Evolutionary conservation across 768 basidiomycete species (phyloP).

Genomic region (Boletellus ananiceps): DNA sequence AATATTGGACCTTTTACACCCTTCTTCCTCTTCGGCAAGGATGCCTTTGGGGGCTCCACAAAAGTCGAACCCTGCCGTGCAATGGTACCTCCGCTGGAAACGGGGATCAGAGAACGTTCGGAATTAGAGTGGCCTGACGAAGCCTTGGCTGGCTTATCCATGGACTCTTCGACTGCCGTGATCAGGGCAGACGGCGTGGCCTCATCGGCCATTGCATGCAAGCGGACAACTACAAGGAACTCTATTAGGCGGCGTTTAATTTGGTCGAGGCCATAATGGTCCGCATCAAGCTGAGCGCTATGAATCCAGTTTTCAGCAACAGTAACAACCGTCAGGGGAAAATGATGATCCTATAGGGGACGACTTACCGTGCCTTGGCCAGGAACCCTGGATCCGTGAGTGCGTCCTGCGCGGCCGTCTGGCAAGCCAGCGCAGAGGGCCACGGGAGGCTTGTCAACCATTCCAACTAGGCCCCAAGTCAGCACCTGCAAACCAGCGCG

Average conservation of each 20-base stretch:
- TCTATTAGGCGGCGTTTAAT: constrained; percentile 91
- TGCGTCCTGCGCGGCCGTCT: constrained; percentile 27
- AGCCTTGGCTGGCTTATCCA: constrained; percentile 18
- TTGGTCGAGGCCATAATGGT: constrained; percentile 89
- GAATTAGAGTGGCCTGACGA: constrained; percentile 17
- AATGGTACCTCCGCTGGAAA: constrained; percentile 13
- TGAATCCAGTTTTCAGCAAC: background rate
- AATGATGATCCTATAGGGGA: background rate
- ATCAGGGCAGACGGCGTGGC: constrained; percentile 1
- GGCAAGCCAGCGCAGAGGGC: constrained; percentile 41
- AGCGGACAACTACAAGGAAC: constrained; percentile 82
- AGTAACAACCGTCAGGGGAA: too few relatives aligned
- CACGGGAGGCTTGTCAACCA: constrained; percentile 87
- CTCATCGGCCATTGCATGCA: constrained; percentile 35
- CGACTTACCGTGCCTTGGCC: constrained; percentile 50
- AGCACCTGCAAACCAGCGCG: background rate
- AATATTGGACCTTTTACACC: constrained; percentile 68
- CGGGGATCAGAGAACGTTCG: constrained; percentile 20
- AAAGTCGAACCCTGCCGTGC: constrained; percentile 7
- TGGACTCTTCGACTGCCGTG: constrained; percentile 4
- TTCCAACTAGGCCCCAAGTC: constrained; percentile 50
- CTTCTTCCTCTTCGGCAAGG: constrained; percentile 28
- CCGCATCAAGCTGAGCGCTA: constrained; percentile 70
- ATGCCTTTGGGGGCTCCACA: constrained; percentile 3
- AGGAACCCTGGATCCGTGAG: constrained; percentile 60